Conservation (phyloP, 441 rosid genomes). For the Isatis lusitanica region DNA sequence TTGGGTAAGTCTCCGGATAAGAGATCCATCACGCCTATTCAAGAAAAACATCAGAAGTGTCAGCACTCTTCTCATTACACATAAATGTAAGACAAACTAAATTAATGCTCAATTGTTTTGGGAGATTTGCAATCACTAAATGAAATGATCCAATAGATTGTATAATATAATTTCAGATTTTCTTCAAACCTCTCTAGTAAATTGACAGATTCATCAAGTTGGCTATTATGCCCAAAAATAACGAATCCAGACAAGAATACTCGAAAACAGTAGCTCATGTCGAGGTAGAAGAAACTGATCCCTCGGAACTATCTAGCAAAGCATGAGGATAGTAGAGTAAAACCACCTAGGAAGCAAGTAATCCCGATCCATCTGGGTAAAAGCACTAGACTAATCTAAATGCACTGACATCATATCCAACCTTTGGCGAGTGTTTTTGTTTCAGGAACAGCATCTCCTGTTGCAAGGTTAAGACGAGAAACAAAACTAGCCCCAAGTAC, state of each 20-base stretch:
- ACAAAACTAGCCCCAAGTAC: constrained; percentile 70
- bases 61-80: constrained; percentile 18
- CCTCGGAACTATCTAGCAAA: background rate
- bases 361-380: constrained; percentile 6
- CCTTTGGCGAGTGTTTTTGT: constrained; percentile 93
- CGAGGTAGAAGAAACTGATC: constrained; percentile 8
- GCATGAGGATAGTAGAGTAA: constrained; percentile 9
- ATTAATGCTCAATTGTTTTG: background rate
- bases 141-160: background rate
- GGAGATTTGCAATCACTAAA: background rate
- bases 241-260: background rate
- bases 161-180: background rate
- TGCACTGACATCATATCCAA: constrained; percentile 30
- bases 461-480: constrained; percentile 82
- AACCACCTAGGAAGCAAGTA: background rate
- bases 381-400: constrained; percentile 15
- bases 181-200: background rate
- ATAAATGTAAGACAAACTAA: background rate
- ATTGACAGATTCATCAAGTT: constrained; percentile 3
- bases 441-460: constrained; percentile 93
- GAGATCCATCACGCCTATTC: constrained; percentile 79
- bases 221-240: background rate
- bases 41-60: constrained; percentile 27
- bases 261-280: background rate
- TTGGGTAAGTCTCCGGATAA: constrained; percentile 92